A percentile compares a stretch with the other conserved stretches of the same genome.
Evolutionary conservation across 192 early-diverging fungal genomes (phyloP).

Genomic region (Podila minutissima): DNA sequence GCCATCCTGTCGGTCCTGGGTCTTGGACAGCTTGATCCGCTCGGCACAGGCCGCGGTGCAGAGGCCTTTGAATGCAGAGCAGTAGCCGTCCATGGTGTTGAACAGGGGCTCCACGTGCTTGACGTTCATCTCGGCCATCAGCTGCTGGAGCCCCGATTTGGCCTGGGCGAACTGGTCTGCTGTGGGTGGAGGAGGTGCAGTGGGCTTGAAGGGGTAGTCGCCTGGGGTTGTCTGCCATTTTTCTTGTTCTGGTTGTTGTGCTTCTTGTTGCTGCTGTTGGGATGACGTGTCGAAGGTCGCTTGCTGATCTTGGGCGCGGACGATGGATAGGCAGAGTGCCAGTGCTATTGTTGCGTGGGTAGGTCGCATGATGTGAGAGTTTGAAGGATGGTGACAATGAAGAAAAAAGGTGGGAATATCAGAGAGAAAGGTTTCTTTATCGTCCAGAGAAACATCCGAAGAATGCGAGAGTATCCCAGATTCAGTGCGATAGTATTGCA

Average conservation of each 20-base stretch:
- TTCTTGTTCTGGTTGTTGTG: background rate
- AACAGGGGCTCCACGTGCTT: constrained; percentile 26
- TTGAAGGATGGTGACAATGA: background rate
- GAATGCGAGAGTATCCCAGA: background rate
- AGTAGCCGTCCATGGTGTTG: constrained; percentile 23
- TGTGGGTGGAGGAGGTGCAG: background rate
- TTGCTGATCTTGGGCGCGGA: constrained; percentile 11
- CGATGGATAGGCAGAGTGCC: background rate
- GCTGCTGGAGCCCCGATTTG: background rate
- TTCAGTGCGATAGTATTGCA: too few species aligned
- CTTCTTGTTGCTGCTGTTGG: background rate
- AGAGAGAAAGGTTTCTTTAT: background rate
- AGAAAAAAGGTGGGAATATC: background rate
- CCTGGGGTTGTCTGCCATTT: background rate
- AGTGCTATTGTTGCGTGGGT: background rate
- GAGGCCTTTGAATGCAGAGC: constrained; percentile 10
- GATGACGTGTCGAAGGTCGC: background rate
- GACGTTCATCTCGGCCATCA: constrained; percentile 9
- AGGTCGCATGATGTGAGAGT: background rate
- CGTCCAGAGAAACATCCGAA: background rate
- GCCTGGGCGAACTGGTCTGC: background rate
- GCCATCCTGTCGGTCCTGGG: background rate
- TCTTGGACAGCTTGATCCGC: background rate
- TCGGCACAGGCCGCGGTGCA: constrained; percentile 18
- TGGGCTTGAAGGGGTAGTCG: background rate